Evolutionary conservation across 2,329 filamentous ascomycete genomes (phyloP).

Genomic region (Tolypocladium tropicale): DNA sequence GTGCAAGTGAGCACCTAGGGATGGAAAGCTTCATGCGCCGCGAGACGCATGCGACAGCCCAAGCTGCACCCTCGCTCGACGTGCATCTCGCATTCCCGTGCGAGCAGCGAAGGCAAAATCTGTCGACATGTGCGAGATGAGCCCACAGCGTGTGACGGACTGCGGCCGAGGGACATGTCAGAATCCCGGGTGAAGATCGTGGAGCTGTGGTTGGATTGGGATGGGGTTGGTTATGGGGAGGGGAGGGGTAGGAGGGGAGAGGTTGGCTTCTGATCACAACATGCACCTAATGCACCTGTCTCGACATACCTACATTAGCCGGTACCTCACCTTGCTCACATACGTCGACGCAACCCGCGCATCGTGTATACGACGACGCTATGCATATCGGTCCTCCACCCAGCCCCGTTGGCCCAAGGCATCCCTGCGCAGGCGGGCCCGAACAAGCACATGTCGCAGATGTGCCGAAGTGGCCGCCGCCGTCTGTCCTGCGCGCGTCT

Average conservation of each 20-base stretch:
- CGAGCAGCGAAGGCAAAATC: background rate
- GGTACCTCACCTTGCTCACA: background rate
- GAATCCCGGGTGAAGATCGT: background rate
- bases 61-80: background rate
- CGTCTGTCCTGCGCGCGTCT: no score
- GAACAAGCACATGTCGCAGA: background rate
- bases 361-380: background rate
- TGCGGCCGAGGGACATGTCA: background rate
- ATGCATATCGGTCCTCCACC: background rate
- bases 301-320: conserved; percentile 6
- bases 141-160: background rate
- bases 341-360: background rate
- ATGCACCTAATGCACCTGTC: conserved; percentile 1
- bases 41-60: background rate
- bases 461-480: background rate
- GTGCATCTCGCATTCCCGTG: background rate
- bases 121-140: background rate
- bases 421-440: background rate
- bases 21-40: background rate
- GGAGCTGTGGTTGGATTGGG: no score
- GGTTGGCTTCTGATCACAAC: background rate
- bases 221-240: no score
- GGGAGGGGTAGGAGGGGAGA: no score
- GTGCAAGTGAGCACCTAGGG: background rate
- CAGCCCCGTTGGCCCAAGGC: background rate